These are phyloP conservation scores for Eucalyptus sideroxylon DNA, from an alignment of 345 rosid genomes.

Conservation along the genomic window DNA sequence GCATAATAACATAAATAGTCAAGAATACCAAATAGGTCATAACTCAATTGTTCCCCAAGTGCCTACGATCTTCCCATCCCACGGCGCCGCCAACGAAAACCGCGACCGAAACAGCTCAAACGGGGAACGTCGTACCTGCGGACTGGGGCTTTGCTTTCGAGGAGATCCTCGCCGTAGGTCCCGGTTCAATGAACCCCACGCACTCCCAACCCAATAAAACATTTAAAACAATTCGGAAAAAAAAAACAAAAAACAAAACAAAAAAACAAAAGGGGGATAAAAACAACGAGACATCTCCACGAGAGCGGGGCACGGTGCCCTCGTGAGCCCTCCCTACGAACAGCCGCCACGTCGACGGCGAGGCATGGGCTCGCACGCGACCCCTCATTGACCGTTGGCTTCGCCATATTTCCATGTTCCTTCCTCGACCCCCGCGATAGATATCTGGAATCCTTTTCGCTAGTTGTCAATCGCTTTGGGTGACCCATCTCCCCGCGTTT, in stretches of 20 bases:
- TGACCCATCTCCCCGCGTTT: accelerated
- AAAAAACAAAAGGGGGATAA: too few relatives aligned
- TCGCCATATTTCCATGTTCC: not conserved
- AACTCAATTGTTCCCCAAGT: accelerated
- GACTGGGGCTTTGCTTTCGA: not conserved
- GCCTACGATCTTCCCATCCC: not conserved
- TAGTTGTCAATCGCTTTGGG: not conserved
- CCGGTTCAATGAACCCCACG: not conserved
- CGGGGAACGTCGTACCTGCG: not conserved
- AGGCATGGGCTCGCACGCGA: not conserved
- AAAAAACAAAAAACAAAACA: too few relatives aligned
- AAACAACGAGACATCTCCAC: not conserved
- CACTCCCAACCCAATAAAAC: not conserved
- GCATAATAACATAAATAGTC: too few relatives aligned
- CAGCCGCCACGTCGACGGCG: not conserved
- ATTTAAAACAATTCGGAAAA: not conserved
- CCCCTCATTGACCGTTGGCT: not conserved
- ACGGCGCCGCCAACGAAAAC: not conserved
- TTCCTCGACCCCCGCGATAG: not conserved
- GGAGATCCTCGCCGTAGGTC: not conserved
- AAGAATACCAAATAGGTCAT: too few relatives aligned
- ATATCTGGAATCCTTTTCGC: not conserved
- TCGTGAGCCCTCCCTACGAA: not conserved
- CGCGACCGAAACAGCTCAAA: not conserved
- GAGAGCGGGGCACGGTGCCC: not conserved